Base-by-base conservation (phyloP, 768 basidiomycete genomes). In the Mycena leptocephala region DNA sequence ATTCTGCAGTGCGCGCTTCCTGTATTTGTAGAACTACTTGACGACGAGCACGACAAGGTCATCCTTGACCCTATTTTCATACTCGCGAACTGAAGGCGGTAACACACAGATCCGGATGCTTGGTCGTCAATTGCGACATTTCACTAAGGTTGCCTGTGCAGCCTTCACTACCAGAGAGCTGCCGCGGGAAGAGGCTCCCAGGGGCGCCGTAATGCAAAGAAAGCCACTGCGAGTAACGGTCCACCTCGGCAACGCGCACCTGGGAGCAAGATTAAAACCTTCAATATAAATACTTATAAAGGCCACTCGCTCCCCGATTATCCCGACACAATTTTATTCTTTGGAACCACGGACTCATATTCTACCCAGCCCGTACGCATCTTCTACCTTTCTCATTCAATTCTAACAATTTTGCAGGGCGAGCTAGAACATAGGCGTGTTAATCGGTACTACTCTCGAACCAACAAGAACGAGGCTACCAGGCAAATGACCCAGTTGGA, bases 341-440 rank as follows among this genome's bases (percentile, higher is more conserved):
- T 70, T 22, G 85, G 86, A 0, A 84, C 83, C 0, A 80, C 83
- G 4, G 84, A 87, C 51, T 81, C 78, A 2, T 86, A 82, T 48
- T 81, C 82, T 0, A 85, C 84, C 0, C 82, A 86, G 30, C 64
- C 80, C 46, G 86, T 87, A 39, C 13, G 76, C n/a, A 39, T 74
- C 72, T 1, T 22, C 61, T 62, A 22, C 13, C 35, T 18, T n/a
- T 4, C 26, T 59, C 67, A 39, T 71, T 58, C 39, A 24, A 22
- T 20, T 20, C 55, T 30, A 14, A 51, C 35, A 9, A 43, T 18
- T 46, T 13, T 53, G 28, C 56, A 89, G 88, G 83, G 85, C 2
- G 87, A 89, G 71, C 80, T 82, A 0, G 82, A 88, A 70, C 88
- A 90, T 62, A 72, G 80, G 0, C 75, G 62, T 0, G 80, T 83